Percentiles rank a stretch among this genome's conserved stretches.
Conservation (phyloP, 164 flowering plant genomes). For the Saururus chinensis region DNA sequence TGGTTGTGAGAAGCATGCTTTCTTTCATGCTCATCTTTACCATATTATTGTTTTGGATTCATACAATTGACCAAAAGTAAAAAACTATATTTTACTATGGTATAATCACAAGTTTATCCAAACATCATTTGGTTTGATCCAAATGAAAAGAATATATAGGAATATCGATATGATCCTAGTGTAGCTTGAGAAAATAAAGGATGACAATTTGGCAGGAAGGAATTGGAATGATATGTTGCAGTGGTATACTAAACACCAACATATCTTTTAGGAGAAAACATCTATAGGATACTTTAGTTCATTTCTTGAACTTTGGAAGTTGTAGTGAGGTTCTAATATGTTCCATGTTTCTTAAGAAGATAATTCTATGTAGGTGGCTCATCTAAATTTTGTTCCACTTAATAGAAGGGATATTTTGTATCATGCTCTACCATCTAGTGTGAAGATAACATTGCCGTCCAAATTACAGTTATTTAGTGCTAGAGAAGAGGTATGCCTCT, state of each 20-base stretch:
- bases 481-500: slow-evolving; percentile 38
- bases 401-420: slow-evolving; percentile 49
- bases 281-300: neutral
- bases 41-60: no score
- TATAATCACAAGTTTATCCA: no score
- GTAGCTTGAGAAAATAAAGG: no score
- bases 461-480: slow-evolving; percentile 28
- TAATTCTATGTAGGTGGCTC: slow-evolving; percentile 27
- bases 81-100: no score
- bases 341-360: neutral
- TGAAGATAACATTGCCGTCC: slow-evolving; percentile 44
- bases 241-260: neutral
- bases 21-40: no score
- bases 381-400: slow-evolving; percentile 48
- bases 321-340: neutral
- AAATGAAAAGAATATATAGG: no score
- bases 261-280: neutral
- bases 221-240: no score
- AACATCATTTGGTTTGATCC: no score
- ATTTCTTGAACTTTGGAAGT: neutral
- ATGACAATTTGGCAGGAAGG: no score
- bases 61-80: no score
- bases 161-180: no score
- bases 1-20: no score
- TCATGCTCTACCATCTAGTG: slow-evolving; percentile 42